Base-by-base conservation (phyloP, 2,329 filamentous ascomycete genomes). In the Colletotrichum navitas region DNA sequence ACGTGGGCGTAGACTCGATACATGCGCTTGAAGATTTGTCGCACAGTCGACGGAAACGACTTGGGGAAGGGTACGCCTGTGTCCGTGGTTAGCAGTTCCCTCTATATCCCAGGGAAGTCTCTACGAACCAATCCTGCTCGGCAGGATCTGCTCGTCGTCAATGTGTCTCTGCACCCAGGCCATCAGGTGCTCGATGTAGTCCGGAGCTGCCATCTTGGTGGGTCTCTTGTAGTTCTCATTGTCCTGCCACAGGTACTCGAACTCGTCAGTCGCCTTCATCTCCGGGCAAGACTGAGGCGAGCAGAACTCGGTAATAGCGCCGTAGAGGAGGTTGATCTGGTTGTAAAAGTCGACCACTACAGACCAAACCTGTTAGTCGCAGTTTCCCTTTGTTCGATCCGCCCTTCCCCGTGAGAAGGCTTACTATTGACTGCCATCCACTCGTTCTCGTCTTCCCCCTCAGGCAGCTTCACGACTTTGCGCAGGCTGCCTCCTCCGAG, bases 241-340 rank as follows among this genome's bases (percentile, higher is more conserved):
- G 83, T 99, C 95, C 85, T 99, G 96, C 96, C 96, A 99, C 75
- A 99, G 91, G 83, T 99, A 99, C 83, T 99, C 96, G 82, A 98
- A 99, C 92, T 99, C 96, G 84, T 99, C 97, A 12, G 96, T 99
- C n/a, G 96, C 96, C 84, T 99, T 99, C 96, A 99, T 99, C 85
- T 98, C 96, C 0, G 96, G 96, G 81, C 96, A 99, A 75, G 94
- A 94, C 80, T 96, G 93, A 41, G 96, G 95, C 34, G 96, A 98
- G 87, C 96, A 99, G 84, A 99, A 99, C 81, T 99, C 96, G 72
- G 96, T 99, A 80, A 99, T 99, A 75, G 96, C 96, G 71, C 97
- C 97, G 81, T 99, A 99, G 71, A 99, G 91, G 45, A 99, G 89
- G 84, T 99, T 99, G 86, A 99, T 97, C 84, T 99, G 96, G 86